phyloP scores from a whole-genome alignment of 768 basidiomycete genomes.

The Suillus discolor region DNA sequence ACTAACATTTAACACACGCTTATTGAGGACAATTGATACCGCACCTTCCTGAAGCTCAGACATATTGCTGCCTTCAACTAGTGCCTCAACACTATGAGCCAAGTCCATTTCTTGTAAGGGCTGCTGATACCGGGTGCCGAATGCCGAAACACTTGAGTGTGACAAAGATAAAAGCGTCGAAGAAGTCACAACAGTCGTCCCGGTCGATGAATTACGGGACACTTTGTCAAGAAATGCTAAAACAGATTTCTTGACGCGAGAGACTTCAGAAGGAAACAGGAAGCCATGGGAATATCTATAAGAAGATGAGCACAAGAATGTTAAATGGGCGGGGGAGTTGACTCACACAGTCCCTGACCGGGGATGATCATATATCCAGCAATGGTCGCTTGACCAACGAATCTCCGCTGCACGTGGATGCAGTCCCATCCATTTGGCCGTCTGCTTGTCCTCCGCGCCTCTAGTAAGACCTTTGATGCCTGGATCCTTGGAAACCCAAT shows the following conservation, averaged over 20 bases:
- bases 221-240: slow-evolving; percentile 51
- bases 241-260: slow-evolving; percentile 63
- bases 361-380: slow-evolving; percentile 99
- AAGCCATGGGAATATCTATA: slow-evolving; percentile 93
- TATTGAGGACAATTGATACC: slow-evolving; percentile 10
- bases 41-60: slow-evolving; percentile 66
- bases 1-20: background rate
- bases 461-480: slow-evolving; percentile 63
- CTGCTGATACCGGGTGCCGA: slow-evolving; percentile 73
- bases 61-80: slow-evolving; percentile 92
- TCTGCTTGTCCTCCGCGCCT: slow-evolving; percentile 93
- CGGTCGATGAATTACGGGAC: slow-evolving; percentile 37
- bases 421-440: slow-evolving; percentile 86
- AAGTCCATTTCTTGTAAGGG: slow-evolving; percentile 68
- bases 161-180: slow-evolving; percentile 65
- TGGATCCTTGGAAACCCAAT: slow-evolving; percentile 82
- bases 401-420: slow-evolving; percentile 81
- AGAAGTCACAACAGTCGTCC: slow-evolving; percentile 22
- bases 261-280: slow-evolving; percentile 87
- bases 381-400: slow-evolving; percentile 89
- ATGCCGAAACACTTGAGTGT: slow-evolving; percentile 85
- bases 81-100: slow-evolving; percentile 80
- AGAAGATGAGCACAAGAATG: slow-evolving; percentile 12
- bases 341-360: slow-evolving; percentile 88
- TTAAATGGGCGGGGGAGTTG: slow-evolving; percentile 2